A percentile compares a stretch with the other conserved stretches of the same genome.
Evolutionary conservation across 441 rosid genomes (phyloP).

Genomic region (Theobroma grandiflorum): DNA sequence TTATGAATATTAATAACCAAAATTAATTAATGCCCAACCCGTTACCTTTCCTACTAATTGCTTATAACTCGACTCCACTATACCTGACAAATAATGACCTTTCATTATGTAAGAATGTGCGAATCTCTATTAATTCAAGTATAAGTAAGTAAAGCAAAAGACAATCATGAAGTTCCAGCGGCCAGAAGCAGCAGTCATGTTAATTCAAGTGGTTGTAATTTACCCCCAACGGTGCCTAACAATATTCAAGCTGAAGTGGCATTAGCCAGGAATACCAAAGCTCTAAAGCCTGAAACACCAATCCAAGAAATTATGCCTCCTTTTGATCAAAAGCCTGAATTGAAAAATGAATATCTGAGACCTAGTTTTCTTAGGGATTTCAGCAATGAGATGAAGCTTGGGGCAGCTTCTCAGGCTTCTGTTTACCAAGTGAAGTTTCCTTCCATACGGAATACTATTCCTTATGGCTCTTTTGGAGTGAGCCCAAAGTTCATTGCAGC

Average conservation of each 20-base stretch:
- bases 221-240: conserved; percentile 34
- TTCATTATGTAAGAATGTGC: too few relatives aligned
- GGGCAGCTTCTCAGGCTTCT: conserved; percentile 41
- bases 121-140: too few relatives aligned
- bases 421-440: conserved; percentile 59
- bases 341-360: conserved; percentile 44
- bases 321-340: conserved; percentile 50
- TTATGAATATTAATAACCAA: too few relatives aligned
- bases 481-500: conserved; percentile 32
- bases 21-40: too few relatives aligned
- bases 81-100: too few relatives aligned
- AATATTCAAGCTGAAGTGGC: conserved; percentile 39
- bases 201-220: conserved; percentile 34
- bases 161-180: conserved; percentile 76
- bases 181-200: conserved; percentile 56
- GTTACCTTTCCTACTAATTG: too few relatives aligned
- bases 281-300: conserved; percentile 48
- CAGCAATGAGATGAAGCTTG: conserved; percentile 50
- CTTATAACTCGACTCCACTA: too few relatives aligned
- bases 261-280: conserved; percentile 38
- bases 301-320: conserved; percentile 45
- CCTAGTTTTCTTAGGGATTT: conserved; percentile 48
- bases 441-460: conserved; percentile 39
- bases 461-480: conserved; percentile 46
- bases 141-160: conserved; percentile 33